Evolutionary conservation across 2,329 filamentous ascomycete species (phyloP), one percentile per base, ranked within the genome.

Genomic region (Aspergillus uvarum): DNA sequence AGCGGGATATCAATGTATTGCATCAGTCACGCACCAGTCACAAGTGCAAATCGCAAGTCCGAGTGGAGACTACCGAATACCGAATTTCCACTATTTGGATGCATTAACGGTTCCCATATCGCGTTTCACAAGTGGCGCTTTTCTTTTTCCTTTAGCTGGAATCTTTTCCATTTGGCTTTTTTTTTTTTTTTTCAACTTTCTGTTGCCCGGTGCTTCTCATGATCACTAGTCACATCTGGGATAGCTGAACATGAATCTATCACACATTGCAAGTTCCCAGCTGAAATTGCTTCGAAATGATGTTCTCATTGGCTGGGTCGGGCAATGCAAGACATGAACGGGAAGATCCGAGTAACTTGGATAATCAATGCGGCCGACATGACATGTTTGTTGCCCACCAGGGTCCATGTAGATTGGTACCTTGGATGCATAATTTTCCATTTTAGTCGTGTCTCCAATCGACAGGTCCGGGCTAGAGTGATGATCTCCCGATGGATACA

Each of bases 281-380:
- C 21, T 48, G 57, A 56, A 57, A 58, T 58, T 58, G 59, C 49
- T 54, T 32, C 44, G 42, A 21, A 51, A 29, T 38, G 51, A 24
- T 19, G 38, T 24, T 55, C 58, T 56, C 47, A 60, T 64, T 63
- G 54, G 56, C 24, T 56, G 52, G 50, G 52, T 29, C 42, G 59
- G 54, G 61, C 55, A 50, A 64, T 64, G 65, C 66, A 65, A 61
- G 66, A 66, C 66, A 67, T 68, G 50, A 54, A 66, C 66, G 65
- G 65, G 59, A 67, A 62, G 61, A 66, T 66, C 66, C 65, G 66
- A 66, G 59, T 58, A 59, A 59, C 63, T 54, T 57, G 59, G 61
- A 59, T 53, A 51, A 56, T 55, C 59, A 47, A 54, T 62, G 55
- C 56, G 42, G 29, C 54, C 42, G 59, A 67, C 53, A 64, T 64